A percentile compares a stretch with the other conserved stretches of the same genome.
phyloP scores from a whole-genome alignment of 345 rosid species.

The Trapa bicornis region DNA sequence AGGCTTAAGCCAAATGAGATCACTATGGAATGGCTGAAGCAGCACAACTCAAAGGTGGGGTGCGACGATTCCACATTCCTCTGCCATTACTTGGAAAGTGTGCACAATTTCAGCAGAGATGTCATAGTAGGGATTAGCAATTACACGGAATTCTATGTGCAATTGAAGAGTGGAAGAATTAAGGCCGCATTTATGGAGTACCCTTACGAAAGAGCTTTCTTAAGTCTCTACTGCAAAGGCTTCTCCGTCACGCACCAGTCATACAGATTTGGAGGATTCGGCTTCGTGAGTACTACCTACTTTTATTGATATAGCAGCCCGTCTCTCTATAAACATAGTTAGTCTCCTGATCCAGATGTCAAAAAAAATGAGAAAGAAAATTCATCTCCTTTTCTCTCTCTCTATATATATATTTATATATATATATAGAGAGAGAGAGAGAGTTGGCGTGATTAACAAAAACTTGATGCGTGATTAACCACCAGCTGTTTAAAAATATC shows the following conservation, averaged over 20 bases:
- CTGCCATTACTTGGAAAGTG: conserved; percentile 19
- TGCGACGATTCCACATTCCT: conserved; percentile 42
- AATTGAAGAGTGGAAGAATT: conserved; percentile 19
- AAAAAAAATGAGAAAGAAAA: too few species aligned
- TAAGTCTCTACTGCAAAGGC: conserved; percentile 23
- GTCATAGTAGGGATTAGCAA: conserved; percentile 11
- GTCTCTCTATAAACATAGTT: too few species aligned
- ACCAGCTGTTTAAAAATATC: too few species aligned
- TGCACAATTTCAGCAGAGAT: conserved; percentile 15
- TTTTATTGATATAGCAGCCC: too few species aligned
- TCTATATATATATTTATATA: too few species aligned
- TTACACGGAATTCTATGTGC: conserved; percentile 14
- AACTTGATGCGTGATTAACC: too few species aligned
- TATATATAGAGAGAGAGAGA: too few species aligned
- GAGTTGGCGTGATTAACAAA: too few species aligned
- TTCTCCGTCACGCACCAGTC: conserved; percentile 14
- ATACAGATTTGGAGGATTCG: conserved; percentile 46
- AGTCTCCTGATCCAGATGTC: too few species aligned
- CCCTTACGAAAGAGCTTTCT: conserved; percentile 37
- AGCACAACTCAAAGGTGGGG: conserved; percentile 27
- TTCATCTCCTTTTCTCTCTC: too few species aligned
- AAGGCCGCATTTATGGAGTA: conserved; percentile 42
- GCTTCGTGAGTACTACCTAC: conserved; percentile 29
- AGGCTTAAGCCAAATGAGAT: conserved; percentile 22
- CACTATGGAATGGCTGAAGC: conserved; percentile 21